phyloP scores from a whole-genome alignment of 768 basidiomycete species.

The Rubroboletus pulcherrimus region DNA sequence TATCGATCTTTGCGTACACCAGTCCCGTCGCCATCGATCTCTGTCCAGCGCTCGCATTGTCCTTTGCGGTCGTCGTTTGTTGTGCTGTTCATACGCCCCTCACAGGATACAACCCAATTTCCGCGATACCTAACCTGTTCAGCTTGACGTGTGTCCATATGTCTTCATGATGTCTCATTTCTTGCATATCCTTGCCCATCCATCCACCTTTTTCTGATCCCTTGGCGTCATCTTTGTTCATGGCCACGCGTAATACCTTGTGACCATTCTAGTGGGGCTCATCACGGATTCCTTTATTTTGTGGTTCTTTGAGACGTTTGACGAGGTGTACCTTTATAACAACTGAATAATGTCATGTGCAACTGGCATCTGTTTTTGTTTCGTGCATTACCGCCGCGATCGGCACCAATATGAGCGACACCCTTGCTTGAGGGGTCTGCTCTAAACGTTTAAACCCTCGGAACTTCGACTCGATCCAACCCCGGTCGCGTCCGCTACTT shows the following conservation, averaged over 20 bases:
- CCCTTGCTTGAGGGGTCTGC: too few species aligned
- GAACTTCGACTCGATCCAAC: too few species aligned
- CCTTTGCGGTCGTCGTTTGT: constrained; percentile 7
- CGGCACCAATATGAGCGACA: too few species aligned
- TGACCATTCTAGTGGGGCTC: constrained; percentile 8
- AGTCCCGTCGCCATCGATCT: constrained; percentile 17
- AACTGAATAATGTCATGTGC: constrained; percentile 11
- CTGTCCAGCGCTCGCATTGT: constrained; percentile 14
- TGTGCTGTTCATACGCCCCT: constrained; percentile 13
- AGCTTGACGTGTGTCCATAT: constrained; percentile 7
- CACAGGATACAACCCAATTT: constrained; percentile 3
- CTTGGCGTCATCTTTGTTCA: background rate
- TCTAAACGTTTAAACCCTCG: too few species aligned
- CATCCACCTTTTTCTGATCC: background rate
- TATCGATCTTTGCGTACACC: constrained; percentile 23
- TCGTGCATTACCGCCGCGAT: background rate
- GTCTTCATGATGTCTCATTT: constrained; percentile 10
- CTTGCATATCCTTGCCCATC: constrained; percentile 22
- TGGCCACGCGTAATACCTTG: constrained; percentile 3
- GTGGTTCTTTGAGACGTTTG: constrained; percentile 15
- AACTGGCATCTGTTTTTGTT: background rate
- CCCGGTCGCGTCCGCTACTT: too few species aligned
- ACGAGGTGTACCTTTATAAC: constrained; percentile 26
- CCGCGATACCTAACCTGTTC: constrained; percentile 17
- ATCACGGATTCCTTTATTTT: constrained; percentile 9